Evolutionary conservation across 441 rosid genomes (phyloP).

Genomic region (Biscutella laevigata): DNA sequence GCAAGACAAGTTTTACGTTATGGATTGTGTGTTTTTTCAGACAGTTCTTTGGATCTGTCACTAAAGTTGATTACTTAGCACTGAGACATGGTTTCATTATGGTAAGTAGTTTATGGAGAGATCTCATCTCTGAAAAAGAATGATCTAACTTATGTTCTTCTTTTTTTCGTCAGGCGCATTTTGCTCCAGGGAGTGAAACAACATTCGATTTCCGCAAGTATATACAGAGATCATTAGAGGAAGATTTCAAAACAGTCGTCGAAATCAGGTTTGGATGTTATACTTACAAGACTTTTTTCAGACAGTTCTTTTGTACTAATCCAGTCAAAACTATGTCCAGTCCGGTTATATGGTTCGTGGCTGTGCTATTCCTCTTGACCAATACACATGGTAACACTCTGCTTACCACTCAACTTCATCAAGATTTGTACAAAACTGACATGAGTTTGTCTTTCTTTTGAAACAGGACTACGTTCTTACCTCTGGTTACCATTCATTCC

Average conservation of each 20-base stretch:
- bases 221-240: too few relatives aligned
- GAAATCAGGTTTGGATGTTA: slow-evolving; percentile 90
- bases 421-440: neutral
- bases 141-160: neutral
- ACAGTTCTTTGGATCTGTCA: slow-evolving; percentile 55
- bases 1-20: slow-evolving; percentile 41
- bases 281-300: too few relatives aligned
- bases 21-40: slow-evolving; percentile 64
- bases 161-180: slow-evolving; percentile 91
- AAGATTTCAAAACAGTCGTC: slow-evolving; percentile 79
- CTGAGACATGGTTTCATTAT: slow-evolving; percentile 61
- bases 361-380: slow-evolving; percentile 61
- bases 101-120: slow-evolving; percentile 26
- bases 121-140: neutral
- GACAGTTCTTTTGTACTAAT: neutral
- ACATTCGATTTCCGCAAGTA: slow-evolving; percentile 71
- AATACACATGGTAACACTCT: slow-evolving; percentile 54
- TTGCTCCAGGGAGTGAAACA: slow-evolving; percentile 55
- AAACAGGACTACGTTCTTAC: slow-evolving; percentile 58
- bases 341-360: slow-evolving; percentile 64
- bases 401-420: neutral
- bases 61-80: slow-evolving; percentile 54
- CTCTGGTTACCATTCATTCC: slow-evolving; percentile 84
- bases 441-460: neutral
- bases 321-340: slow-evolving; percentile 35